phyloP scores from a whole-genome alignment of 768 basidiomycete genomes.

The Podaxis sp. region DNA sequence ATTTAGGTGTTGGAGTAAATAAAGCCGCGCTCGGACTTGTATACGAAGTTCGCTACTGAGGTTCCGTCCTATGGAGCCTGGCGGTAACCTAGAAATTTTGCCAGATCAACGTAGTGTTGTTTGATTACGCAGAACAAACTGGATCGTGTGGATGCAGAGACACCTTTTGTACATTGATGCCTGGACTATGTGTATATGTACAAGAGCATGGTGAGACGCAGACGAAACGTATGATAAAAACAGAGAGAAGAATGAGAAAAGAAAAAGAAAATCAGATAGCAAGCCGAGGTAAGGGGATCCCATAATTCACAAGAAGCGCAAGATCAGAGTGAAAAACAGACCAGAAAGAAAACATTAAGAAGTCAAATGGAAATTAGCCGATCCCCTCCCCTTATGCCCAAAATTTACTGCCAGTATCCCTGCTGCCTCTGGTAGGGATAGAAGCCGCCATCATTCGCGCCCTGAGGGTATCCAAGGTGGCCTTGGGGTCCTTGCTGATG shows the following conservation, averaged over 20 bases:
- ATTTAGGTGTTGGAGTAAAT: no score
- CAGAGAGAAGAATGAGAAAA: background rate
- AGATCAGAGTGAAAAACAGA: background rate
- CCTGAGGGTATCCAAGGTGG: constrained; percentile 64
- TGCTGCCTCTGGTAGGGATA: constrained; percentile 74
- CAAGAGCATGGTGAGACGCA: constrained; percentile 7
- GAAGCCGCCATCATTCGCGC: constrained; percentile 63
- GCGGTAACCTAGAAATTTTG: no score
- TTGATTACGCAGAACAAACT: constrained; percentile 17
- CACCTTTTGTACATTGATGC: constrained; percentile 17
- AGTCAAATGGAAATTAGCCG: background rate
- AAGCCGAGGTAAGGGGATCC: background rate
- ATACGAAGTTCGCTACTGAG: no score
- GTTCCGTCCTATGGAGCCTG: no score
- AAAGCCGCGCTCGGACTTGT: no score
- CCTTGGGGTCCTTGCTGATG: constrained; percentile 52
- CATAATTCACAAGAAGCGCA: constrained; percentile 5
- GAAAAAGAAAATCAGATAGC: constrained; percentile 12
- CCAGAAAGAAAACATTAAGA: background rate
- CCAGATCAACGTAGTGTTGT: no score
- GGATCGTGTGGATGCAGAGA: constrained; percentile 1
- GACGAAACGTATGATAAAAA: constrained; percentile 4
- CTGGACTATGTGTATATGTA: constrained; percentile 12
- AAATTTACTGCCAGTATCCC: constrained; percentile 57
- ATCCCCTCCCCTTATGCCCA: background rate